These are phyloP conservation scores for Mortierella sp. DNA, from an alignment of 371 early-diverging fungal species.

Conservation along the genomic window DNA sequence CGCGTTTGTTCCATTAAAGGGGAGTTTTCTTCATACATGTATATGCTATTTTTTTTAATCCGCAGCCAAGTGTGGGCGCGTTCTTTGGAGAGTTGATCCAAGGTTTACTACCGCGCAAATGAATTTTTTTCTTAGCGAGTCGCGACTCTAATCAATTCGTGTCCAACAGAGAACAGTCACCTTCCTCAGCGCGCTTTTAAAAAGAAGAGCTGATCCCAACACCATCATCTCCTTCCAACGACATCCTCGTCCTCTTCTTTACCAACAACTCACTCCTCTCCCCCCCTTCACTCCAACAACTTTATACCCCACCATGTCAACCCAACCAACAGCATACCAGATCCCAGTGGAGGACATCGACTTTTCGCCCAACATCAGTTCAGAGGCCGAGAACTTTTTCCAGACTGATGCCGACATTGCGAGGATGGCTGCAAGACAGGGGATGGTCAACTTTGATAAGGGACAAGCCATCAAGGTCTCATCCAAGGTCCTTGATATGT, in stretches of 20 bases:
- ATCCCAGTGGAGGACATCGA: constrained; percentile 54
- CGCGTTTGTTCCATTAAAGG: not conserved
- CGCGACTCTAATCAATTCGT: not conserved
- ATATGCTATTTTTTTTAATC: too few relatives aligned
- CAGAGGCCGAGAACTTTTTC: constrained; percentile 79
- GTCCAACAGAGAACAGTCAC: not conserved
- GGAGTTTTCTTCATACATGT: not conserved
- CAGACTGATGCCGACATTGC: constrained; percentile 83
- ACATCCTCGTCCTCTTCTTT: not conserved
- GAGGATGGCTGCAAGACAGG: constrained; percentile 66
- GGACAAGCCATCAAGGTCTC: constrained; percentile 74
- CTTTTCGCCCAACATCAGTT: constrained; percentile 63
- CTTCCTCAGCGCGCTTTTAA: not conserved
- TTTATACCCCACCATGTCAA: not conserved
- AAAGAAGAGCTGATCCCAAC: not conserved
- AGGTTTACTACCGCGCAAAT: not conserved
- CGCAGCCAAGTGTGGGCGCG: not conserved
- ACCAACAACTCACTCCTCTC: not conserved
- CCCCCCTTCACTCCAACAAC: not conserved
- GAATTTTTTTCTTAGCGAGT: not conserved
- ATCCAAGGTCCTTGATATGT: constrained; percentile 76
- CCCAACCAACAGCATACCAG: constrained; percentile 6
- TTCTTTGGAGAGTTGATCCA: not conserved
- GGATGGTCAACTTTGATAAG: constrained; percentile 73
- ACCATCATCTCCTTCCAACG: not conserved